Evolutionary conservation across 495 filamentous ascomycete species (phyloP), one percentile per base, ranked within the genome.

Genomic region (Aspergillus avenaceus): DNA sequence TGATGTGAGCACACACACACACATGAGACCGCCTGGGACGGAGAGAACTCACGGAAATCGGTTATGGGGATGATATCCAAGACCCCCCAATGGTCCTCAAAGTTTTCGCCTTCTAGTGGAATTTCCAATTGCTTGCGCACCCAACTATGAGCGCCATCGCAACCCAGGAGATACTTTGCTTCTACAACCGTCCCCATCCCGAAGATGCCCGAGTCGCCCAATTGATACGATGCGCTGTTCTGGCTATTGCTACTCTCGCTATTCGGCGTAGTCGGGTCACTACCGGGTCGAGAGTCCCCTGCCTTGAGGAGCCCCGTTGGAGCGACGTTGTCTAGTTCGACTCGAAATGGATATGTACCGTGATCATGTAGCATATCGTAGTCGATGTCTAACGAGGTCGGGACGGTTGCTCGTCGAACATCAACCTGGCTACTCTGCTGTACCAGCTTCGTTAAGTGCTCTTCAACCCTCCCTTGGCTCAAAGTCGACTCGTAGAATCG

Each of bases 21-120:
- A n/a, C n/a, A n/a, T n/a, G n/a, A n/a, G 1, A 25, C 28, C 11
- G 5, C 4, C 22, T 16, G 24, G 8, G 18, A 48, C 14, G 9
- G n/a, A 36, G 21, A 14, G 5, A 41, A 54, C 52, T 13, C 25
- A 59, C 55, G 55, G 31, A 62, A 62, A 24, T 61, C 41, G 9
- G 60, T 63, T 2, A 60, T 55, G 8, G 63, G 63, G 3, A 58
- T 38, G 41, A 66, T 56, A 19, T 64, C 55, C n/a, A 61, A 40
- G 1, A 59, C 58, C 19, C 51, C 62, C 62, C 62, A 64, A 16
- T 34, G 43, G 23, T 48, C 40, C 11, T 41, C 52, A 21, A n/a
- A 18, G 26, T 13, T 42, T 27, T 43, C 47, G 22, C 23, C 41
- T 19, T 60, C 57, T 9, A 53, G 7, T 5, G 13, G 25, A 21